Conservation (phyloP, 2,329 filamentous ascomycete genomes). For the Ploettnerulaceae sp. region DNA sequence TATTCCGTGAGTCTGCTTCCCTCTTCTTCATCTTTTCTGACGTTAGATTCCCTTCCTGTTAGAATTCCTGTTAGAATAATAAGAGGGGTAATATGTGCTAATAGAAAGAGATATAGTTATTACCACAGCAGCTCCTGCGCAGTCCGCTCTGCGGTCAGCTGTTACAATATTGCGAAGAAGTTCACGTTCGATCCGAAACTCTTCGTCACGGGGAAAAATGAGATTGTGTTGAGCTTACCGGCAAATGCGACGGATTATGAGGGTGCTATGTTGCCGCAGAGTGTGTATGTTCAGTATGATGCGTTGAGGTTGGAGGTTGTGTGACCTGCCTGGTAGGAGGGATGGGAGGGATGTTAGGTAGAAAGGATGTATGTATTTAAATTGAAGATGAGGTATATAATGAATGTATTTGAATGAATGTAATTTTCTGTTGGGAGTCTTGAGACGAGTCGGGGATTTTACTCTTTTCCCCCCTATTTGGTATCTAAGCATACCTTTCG, state of each 20-base stretch:
- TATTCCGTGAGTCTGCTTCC: slow-evolving; percentile 44
- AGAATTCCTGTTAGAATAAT: not conserved
- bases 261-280: slow-evolving; percentile 49
- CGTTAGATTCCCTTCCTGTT: slow-evolving; percentile 36
- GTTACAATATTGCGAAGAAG: slow-evolving; percentile 57
- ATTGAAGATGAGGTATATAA: too few relatives aligned
- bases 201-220: slow-evolving; percentile 49
- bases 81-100: slow-evolving; percentile 7
- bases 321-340: not conserved
- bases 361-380: not conserved
- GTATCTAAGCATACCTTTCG: too few relatives aligned
- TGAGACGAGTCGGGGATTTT: too few relatives aligned
- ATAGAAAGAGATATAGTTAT: slow-evolving; percentile 39
- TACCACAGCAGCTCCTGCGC: slow-evolving; percentile 56
- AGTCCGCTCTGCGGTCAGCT: slow-evolving; percentile 54
- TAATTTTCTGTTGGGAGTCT: too few relatives aligned
- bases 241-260: slow-evolving; percentile 55
- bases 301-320: slow-evolving; percentile 54
- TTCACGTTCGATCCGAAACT: slow-evolving; percentile 49
- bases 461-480: too few relatives aligned
- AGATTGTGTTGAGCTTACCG: slow-evolving; percentile 53
- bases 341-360: not conserved
- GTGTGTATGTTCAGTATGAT: slow-evolving; percentile 62
- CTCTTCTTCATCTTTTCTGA: slow-evolving; percentile 37
- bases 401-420: too few relatives aligned